These are phyloP conservation scores for Colletotrichum brevisporum DNA, from an alignment of 2,329 filamentous ascomycete genomes.

Conservation along the genomic window DNA sequence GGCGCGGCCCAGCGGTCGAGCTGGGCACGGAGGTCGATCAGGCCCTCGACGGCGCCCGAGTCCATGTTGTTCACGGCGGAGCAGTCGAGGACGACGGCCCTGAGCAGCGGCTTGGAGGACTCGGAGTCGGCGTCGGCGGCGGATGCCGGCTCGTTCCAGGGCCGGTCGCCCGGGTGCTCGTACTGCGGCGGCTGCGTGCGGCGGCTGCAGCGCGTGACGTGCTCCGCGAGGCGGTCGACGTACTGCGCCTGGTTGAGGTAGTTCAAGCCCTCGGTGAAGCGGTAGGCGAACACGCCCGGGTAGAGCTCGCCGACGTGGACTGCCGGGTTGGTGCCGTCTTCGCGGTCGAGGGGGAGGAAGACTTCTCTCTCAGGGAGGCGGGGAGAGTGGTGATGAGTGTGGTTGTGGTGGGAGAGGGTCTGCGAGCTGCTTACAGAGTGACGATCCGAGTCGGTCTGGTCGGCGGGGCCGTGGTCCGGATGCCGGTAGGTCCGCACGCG, in stretches of 20 bases:
- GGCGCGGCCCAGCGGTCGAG: slow-evolving; percentile 67
- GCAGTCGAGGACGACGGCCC: slow-evolving; percentile 71
- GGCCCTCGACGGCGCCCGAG: slow-evolving; percentile 68
- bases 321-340: slow-evolving; percentile 66
- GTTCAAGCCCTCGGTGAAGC: slow-evolving; percentile 69
- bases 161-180: slow-evolving; percentile 53
- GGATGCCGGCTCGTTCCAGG: slow-evolving; percentile 64
- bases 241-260: slow-evolving; percentile 68
- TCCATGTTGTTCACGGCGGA: slow-evolving; percentile 70
- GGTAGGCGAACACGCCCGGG: slow-evolving; percentile 69
- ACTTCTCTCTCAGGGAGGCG: slow-evolving; percentile 44
- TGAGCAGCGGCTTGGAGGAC: slow-evolving; percentile 56
- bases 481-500: slow-evolving; percentile 44
- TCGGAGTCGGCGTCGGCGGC: slow-evolving; percentile 3
- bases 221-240: slow-evolving; percentile 63
- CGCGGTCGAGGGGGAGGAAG: slow-evolving; percentile 63
- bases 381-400: background rate
- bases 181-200: slow-evolving; percentile 46
- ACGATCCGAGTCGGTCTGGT: background rate
- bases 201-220: slow-evolving; percentile 58
- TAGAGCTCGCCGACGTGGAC: slow-evolving; percentile 62
- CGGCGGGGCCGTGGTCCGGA: slow-evolving; percentile 37
- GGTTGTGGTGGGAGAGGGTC: slow-evolving; percentile 30
- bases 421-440: slow-evolving; percentile 25
- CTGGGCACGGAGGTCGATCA: slow-evolving; percentile 69